These are phyloP conservation scores for Diaporthe caulivora DNA, from an alignment of 2,329 filamentous ascomycete genomes.

Conservation along the genomic window DNA sequence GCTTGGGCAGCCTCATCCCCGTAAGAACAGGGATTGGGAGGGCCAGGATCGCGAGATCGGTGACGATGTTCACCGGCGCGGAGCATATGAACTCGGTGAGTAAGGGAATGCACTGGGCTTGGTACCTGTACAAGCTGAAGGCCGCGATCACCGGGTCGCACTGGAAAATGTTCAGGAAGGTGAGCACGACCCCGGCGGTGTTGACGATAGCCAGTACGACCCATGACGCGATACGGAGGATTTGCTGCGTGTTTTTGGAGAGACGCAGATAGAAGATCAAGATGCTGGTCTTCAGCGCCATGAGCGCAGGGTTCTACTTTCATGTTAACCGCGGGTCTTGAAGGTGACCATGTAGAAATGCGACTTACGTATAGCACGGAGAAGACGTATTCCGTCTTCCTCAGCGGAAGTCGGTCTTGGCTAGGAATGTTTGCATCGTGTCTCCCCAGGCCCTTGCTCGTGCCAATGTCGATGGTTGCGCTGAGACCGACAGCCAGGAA, in stretches of 20 bases:
- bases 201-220: conserved; percentile 83
- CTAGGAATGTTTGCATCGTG: conserved; percentile 71
- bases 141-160: conserved; percentile 81
- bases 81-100: conserved; percentile 77
- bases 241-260: conserved; percentile 79
- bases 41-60: conserved; percentile 88
- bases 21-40: conserved; percentile 91
- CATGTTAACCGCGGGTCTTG: conserved; percentile 33
- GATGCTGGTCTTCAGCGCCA: conserved; percentile 94
- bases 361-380: conserved; percentile 70
- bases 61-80: conserved; percentile 91
- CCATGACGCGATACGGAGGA: conserved; percentile 87
- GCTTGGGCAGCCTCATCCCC: conserved; percentile 83
- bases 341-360: not conserved
- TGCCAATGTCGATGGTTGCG: conserved; percentile 74
- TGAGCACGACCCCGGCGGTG: conserved; percentile 80
- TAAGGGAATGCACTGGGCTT: conserved; percentile 65
- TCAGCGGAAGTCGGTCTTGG: conserved; percentile 63
- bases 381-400: conserved; percentile 73
- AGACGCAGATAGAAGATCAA: conserved; percentile 90
- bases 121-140: conserved; percentile 61
- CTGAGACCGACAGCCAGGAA: conserved; percentile 75
- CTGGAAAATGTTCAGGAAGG: conserved; percentile 89
- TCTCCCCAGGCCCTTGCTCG: conserved; percentile 74
- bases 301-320: conserved; percentile 84